phyloP scores from a whole-genome alignment of 2,329 filamentous ascomycete species.

The Penicillium janthinellum region DNA sequence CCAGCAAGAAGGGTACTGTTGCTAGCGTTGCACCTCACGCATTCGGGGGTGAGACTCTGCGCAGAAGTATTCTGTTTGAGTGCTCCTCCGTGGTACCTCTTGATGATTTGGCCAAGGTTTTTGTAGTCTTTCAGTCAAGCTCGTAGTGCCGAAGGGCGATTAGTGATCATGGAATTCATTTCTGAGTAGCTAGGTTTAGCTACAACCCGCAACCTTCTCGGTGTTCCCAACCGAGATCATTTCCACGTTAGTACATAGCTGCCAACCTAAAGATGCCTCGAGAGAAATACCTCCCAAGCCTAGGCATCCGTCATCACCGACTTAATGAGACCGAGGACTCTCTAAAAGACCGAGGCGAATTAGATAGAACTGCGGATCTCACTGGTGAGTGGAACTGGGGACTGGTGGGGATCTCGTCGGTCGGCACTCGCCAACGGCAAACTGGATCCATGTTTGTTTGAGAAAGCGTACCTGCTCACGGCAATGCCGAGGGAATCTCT shows the following conservation, averaged over 20 bases:
- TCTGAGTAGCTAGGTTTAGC: background rate
- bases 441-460: background rate
- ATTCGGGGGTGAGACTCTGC: conserved; percentile 26
- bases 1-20: conserved; percentile 18
- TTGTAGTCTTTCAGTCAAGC: conserved; percentile 15
- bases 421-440: conserved; percentile 11
- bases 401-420: background rate
- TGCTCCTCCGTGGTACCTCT: conserved; percentile 22
- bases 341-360: background rate
- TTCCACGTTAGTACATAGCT: too few relatives aligned
- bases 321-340: background rate
- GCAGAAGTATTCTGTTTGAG: conserved; percentile 30
- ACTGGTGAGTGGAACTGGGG: background rate
- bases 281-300: too few relatives aligned
- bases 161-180: background rate
- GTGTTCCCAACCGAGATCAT: too few relatives aligned
- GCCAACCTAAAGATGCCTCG: too few relatives aligned
- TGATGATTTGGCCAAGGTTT: conserved; percentile 28
- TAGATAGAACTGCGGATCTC: background rate
- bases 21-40: conserved; percentile 14
- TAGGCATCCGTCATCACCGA: too few relatives aligned
- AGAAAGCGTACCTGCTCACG: background rate
- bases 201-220: too few relatives aligned
- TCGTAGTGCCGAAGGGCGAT: background rate
- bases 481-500: background rate